Conservation (phyloP, 495 filamentous ascomycete genomes). For the Aeminium ludgeri region DNA sequence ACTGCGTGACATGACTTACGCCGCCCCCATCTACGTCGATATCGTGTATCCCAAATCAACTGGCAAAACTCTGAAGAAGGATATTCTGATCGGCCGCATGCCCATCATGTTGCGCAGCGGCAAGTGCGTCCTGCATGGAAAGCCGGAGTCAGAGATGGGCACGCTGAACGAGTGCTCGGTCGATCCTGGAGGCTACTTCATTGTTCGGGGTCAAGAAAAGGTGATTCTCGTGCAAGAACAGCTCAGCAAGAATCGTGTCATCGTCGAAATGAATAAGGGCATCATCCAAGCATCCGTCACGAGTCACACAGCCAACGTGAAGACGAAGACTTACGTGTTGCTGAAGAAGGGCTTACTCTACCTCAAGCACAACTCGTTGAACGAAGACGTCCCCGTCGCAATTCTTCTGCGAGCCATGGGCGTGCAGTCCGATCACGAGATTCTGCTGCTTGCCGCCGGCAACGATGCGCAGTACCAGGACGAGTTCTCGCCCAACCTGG, state of each 20-base stretch:
- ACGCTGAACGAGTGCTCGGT: constrained; percentile 81
- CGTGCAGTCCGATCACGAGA: constrained; percentile 83
- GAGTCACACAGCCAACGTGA: constrained; percentile 90
- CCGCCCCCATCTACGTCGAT: constrained; percentile 80
- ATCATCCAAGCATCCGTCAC: constrained; percentile 93
- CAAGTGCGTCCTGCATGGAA: constrained; percentile 69
- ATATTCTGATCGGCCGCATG: constrained; percentile 70
- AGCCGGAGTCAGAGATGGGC: constrained; percentile 69
- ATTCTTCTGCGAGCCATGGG: constrained; percentile 87
- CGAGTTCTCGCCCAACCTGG: constrained; percentile 84
- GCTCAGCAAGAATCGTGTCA: constrained; percentile 94
- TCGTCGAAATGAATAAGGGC: constrained; percentile 84
- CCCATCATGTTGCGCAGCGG: constrained; percentile 94
- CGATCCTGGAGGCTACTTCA: constrained; percentile 95
- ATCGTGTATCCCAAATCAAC: constrained; percentile 60
- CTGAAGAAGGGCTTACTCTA: constrained; percentile 80
- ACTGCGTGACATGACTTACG: constrained; percentile 86
- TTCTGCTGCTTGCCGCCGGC: constrained; percentile 72
- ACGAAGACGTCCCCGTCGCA: constrained; percentile 82
- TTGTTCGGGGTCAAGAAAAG: constrained; percentile 74
- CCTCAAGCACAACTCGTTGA: constrained; percentile 82
- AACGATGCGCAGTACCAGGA: constrained; percentile 77
- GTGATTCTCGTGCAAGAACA: constrained; percentile 97
- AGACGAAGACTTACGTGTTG: constrained; percentile 90
- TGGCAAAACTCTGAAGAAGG: constrained; percentile 46